phyloP scores from a whole-genome alignment of 805 yeast species.

The Lipomyces orientalis region DNA sequence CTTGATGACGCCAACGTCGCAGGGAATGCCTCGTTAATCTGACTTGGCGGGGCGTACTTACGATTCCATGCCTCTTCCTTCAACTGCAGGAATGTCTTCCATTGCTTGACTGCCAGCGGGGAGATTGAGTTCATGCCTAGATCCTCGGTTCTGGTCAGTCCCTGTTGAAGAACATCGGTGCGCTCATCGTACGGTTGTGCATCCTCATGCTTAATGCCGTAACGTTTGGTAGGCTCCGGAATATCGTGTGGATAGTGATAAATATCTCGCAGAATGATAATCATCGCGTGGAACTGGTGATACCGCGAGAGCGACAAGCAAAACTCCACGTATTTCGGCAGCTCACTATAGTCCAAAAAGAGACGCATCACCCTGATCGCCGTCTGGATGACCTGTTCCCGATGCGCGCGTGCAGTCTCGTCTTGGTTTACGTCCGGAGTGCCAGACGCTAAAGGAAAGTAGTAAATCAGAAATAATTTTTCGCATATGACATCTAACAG shows the following conservation, averaged over 20 bases:
- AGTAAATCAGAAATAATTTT: conserved; percentile 13
- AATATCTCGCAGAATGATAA: conserved; percentile 25
- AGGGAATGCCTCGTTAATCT: too few species aligned
- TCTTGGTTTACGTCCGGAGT: neutral
- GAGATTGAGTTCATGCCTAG: conserved; percentile 9
- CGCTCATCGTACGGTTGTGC: conserved; percentile 18
- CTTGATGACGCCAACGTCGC: too few species aligned
- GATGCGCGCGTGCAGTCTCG: neutral
- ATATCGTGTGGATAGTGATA: conserved; percentile 11
- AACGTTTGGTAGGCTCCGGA: neutral
- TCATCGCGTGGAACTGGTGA: conserved; percentile 31
- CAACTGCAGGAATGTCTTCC: conserved; percentile 15
- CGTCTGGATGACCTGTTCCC: conserved; percentile 10
- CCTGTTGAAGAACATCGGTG: conserved; percentile 14
- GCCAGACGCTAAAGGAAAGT: conserved; percentile 1
- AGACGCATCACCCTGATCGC: conserved; percentile 24
- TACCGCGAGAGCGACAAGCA: conserved; percentile 15
- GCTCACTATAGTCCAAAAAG: conserved; percentile 7
- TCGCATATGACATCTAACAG: conserved; percentile 17
- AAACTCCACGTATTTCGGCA: conserved; percentile 1
- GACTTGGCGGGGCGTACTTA: too few species aligned
- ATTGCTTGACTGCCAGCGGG: conserved; percentile 12
- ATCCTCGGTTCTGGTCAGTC: conserved; percentile 16
- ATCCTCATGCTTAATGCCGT: neutral
- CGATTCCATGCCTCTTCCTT: conserved; percentile 12